Base-by-base conservation (phyloP, 805 yeast species). In the Ogataea methanolica region DNA sequence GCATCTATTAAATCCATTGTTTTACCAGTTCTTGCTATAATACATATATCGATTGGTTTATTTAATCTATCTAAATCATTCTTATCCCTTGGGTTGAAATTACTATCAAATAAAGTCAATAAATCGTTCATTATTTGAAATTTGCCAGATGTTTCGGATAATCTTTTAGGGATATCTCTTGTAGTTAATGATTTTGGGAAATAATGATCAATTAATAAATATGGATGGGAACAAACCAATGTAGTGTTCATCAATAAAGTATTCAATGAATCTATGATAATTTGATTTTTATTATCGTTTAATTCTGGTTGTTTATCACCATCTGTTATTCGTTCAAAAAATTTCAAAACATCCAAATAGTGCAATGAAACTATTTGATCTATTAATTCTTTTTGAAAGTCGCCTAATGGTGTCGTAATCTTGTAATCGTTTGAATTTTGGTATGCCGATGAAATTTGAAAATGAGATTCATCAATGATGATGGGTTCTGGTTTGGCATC, bases 301-400 rank as follows among this genome's bases (percentile, higher is more conserved):
- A 26, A 26, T 29, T 46, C 45, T 31, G 50, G 46, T 2, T 51
- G 44, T 36, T 53, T 59, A 15, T 71, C 75, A 6, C 67, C 63
- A 37, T 68, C 67, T 52, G 73, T 76, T 48, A 74, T 69, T 43
- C 79, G 71, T 62, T 89, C 96, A 60, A 88, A 90, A 63, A 85
- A 91, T 66, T 89, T 83, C 56, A 92, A 71, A 48, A 92, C 89
- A 61, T 91, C 98, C 33, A 92, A 81, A 62, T 91, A 92, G 66
- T 92, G 98, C 37, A 90, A 71, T 1, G 96, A 87, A 12, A 92
- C 87, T 31, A 94, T 90, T 62, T 90, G 96, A 65, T 92, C 96
- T 11, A 91, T 88, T 44, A 92, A 73, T 58, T 90, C 94, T 58
- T 83, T 85, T 62, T 92, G 98, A 55, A 87, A 87, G 52, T 85